Conservation (phyloP, 179 eudicot genomes). For the Heliamphora ciliata region DNA sequence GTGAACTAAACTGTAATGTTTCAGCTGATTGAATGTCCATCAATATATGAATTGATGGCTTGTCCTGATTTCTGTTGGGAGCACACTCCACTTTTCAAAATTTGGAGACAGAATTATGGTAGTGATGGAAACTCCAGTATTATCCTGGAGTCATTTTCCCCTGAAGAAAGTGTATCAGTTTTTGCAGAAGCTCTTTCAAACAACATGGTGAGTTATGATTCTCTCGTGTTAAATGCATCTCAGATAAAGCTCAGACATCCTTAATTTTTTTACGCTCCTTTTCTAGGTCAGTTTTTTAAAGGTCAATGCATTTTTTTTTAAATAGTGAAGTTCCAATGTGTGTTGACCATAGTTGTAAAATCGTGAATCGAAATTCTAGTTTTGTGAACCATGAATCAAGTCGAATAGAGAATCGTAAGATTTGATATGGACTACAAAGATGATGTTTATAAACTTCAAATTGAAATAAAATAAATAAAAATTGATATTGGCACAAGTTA, state of each 20-base stretch:
- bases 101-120: conserved; percentile 67
- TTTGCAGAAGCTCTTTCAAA: conserved; percentile 54
- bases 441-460: too few relatives aligned
- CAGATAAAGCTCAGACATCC: neutral
- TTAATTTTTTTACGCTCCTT: neutral
- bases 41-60: conserved; percentile 90
- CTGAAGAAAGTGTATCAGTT: conserved; percentile 56
- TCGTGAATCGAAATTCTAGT: too few relatives aligned
- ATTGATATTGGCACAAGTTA: too few relatives aligned
- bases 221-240: neutral
- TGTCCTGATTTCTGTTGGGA: conserved; percentile 63
- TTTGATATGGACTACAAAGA: too few relatives aligned
- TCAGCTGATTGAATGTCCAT: conserved; percentile 96
- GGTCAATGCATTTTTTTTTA: neutral
- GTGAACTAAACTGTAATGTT: conserved; percentile 13
- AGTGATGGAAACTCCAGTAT: conserved; percentile 41
- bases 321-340: too few relatives aligned
- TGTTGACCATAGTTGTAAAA: too few relatives aligned
- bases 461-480: too few relatives aligned
- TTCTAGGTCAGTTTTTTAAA: neutral
- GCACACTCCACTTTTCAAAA: conserved; percentile 61
- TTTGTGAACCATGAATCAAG: too few relatives aligned
- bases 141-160: conserved; percentile 59
- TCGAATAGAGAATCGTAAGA: too few relatives aligned
- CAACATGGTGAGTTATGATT: conserved; percentile 52